Base-by-base conservation (phyloP, 225 moss, liverwort and hornwort species). In the Bryum argenteum region DNA sequence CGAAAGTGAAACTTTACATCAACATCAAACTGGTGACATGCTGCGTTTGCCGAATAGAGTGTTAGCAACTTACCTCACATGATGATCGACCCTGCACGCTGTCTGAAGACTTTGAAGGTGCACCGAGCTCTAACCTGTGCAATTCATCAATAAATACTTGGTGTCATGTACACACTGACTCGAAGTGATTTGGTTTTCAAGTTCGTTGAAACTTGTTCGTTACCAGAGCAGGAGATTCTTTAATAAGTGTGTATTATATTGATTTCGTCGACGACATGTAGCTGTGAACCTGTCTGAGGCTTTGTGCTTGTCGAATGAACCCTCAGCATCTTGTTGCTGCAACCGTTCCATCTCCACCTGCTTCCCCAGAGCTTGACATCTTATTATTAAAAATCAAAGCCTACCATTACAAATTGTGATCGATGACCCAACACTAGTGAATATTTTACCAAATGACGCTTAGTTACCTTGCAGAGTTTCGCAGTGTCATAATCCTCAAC, bases 401-500 rank as follows among this genome's bases (percentile, higher is more conserved):
- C 63, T 62, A 12, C 9, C 6, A 67, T 66, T 8, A 41, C 19
- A 28, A 19, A 23, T 59, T 58, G 58, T 37, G 15, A 17, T 60
- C 10, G 22, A 23, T 42, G 52, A 14, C 58, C 48, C 24, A 69
- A 60, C 54, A 43, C 12, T 26, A 43, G 16, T 58, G 39, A 15
- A 57, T 5, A 69, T 38, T 52, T 3, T 13, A 19, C 16, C 15
- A 70, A 40, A 22, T 13, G 4, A 45, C 4, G 14, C 41, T 60
- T 1, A 48, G 8, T 17, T n/a, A 80, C 96, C 88, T 97, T 94
- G 86, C 93, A 93, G 64, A 80, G 79, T 81, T 97, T 97, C 66
- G 96, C 96, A 68, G 86, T 86, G 76, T 94, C 96, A 76, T 94
- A 97, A 77, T 96, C 96, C 90, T 96, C 96, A 18, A 84, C 83